A percentile compares a stretch with the other conserved stretches of the same genome.
Evolutionary conservation across 2,329 filamentous ascomycete species (phyloP).

Genomic region (Sordariomycetes sp.): DNA sequence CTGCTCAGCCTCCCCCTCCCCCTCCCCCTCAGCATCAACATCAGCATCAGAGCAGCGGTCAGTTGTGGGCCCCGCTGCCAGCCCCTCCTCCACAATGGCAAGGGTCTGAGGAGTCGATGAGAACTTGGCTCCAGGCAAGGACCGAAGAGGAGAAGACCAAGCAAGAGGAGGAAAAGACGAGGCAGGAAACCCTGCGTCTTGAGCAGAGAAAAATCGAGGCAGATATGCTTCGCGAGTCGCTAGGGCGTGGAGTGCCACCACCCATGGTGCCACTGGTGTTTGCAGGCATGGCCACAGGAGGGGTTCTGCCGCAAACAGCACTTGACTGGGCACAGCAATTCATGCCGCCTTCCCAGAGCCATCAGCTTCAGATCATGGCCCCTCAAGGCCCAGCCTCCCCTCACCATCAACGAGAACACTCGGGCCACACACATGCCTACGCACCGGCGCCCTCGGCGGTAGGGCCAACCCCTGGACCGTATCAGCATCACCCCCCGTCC

Average conservation of each 20-base stretch:
- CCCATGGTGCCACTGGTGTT: constrained; percentile 69
- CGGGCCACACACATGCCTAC: constrained; percentile 32
- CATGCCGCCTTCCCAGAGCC: constrained; percentile 40
- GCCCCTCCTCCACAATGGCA: constrained; percentile 57
- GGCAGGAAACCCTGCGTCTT: constrained; percentile 55
- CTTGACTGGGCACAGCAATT: constrained; percentile 63
- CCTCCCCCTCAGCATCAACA: constrained; percentile 7
- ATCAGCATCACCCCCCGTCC: constrained; percentile 32
- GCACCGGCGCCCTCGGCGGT: constrained; percentile 18
- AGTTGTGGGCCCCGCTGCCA: constrained; percentile 45
- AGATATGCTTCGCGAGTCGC: constrained; percentile 60
- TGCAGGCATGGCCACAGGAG: constrained; percentile 55
- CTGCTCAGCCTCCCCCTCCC: constrained; percentile 4
- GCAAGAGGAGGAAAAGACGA: constrained; percentile 65
- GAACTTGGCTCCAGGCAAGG: constrained; percentile 61
- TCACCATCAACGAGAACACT: constrained; percentile 44
- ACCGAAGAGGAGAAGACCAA: constrained; percentile 63
- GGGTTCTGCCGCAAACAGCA: constrained; percentile 48
- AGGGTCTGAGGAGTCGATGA: constrained; percentile 61
- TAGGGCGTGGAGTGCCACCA: constrained; percentile 63
- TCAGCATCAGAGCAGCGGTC: constrained; percentile 8
- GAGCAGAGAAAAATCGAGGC: constrained; percentile 67
- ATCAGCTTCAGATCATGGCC: constrained; percentile 42
- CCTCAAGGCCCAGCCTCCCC: constrained; percentile 41
- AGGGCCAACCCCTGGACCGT: background rate